These are phyloP conservation scores for Vigna angularis DNA, from an alignment of 306 rosid genomes.

Conservation along the genomic window DNA sequence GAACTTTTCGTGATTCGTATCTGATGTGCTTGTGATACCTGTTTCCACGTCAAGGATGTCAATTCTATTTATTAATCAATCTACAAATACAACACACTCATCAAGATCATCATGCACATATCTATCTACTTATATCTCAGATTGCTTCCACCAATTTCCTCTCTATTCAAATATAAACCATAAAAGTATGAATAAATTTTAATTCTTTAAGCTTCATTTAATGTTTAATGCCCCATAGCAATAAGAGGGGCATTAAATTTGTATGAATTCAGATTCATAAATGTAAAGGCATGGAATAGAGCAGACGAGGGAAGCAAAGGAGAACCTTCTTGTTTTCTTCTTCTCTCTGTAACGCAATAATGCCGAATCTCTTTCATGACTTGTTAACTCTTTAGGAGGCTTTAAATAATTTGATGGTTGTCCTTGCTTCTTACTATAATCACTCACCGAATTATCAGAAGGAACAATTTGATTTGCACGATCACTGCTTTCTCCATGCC, in stretches of 20 bases:
- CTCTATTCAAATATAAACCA: too few species aligned
- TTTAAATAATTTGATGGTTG: constrained; percentile 3
- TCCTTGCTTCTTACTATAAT: background rate
- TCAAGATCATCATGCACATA: background rate
- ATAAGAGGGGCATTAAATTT: background rate
- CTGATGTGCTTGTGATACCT: constrained; percentile 26
- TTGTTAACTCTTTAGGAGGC: constrained; percentile 9
- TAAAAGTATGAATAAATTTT: too few species aligned
- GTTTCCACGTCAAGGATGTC: background rate
- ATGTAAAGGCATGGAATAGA: background rate
- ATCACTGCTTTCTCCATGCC: constrained; percentile 46
- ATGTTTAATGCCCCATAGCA: background rate
- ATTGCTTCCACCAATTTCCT: background rate
- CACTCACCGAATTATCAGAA: constrained; percentile 1
- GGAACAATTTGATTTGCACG: constrained; percentile 45
- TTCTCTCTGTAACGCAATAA: constrained; percentile 31
- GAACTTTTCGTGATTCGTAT: constrained; percentile 36
- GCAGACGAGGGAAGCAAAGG: background rate
- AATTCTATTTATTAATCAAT: background rate
- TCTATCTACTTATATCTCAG: background rate
- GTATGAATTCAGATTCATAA: background rate
- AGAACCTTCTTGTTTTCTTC: constrained; percentile 26
- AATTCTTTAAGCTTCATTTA: too few species aligned
- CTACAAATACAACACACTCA: background rate
- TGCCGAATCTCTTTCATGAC: constrained; percentile 29